These are phyloP conservation scores for Penicillium bialowiezense DNA, from an alignment of 495 filamentous ascomycete species.

Conservation along the genomic window DNA sequence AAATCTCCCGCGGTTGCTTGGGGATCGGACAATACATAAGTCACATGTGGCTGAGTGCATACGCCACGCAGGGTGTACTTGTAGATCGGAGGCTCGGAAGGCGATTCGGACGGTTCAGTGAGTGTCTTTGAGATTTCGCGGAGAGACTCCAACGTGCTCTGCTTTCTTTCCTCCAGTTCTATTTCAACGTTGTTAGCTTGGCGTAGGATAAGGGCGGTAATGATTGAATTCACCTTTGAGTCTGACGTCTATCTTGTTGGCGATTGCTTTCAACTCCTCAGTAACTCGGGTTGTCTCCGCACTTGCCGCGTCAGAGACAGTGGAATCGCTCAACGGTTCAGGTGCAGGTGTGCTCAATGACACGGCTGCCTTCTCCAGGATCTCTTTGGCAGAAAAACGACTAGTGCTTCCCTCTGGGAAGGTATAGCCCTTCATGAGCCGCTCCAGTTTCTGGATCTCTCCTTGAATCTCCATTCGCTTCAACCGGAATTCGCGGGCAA, in stretches of 20 bases:
- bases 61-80: conserved; percentile 53
- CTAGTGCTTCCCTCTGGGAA: conserved; percentile 17
- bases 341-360: conserved; percentile 23
- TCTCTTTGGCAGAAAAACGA: conserved; percentile 28
- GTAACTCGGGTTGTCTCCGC: conserved; percentile 31
- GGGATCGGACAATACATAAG: conserved; percentile 43
- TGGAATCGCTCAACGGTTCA: conserved; percentile 20
- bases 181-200: conserved; percentile 12
- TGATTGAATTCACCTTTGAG: conserved; percentile 37
- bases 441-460: conserved; percentile 42
- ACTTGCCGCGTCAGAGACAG: conserved; percentile 15
- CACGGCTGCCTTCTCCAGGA: conserved; percentile 36
- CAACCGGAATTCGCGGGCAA: conserved; percentile 48
- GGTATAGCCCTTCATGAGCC: conserved; percentile 31
- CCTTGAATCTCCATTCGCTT: conserved; percentile 36
- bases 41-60: conserved; percentile 48
- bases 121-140: conserved; percentile 49
- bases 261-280: conserved; percentile 35
- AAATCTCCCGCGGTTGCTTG: conserved; percentile 8
- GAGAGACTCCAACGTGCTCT: conserved; percentile 45
- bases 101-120: conserved; percentile 51
- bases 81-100: conserved; percentile 40
- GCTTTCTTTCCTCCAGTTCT: conserved; percentile 54
- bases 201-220: not conserved
- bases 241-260: conserved; percentile 48